A percentile compares a stretch with the other conserved stretches of the same genome.
Conservation (phyloP, 177 flowering plant genomes). For the Tripterygium wilfordii region DNA sequence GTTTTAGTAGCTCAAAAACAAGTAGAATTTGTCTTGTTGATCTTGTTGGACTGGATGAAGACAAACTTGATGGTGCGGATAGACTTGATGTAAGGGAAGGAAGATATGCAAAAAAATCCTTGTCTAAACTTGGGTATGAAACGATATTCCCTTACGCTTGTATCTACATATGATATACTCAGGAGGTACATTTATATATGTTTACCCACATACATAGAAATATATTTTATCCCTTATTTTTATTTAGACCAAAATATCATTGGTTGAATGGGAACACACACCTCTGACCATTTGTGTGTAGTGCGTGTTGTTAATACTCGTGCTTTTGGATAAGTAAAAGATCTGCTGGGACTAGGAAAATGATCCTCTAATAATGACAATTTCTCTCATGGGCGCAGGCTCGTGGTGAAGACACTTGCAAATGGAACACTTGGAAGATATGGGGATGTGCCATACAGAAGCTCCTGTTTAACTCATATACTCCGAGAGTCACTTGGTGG, state of each 20-base stretch:
- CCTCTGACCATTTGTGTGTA: too few relatives aligned
- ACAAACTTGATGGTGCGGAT: constrained; percentile 47
- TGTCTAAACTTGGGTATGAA: constrained; percentile 86
- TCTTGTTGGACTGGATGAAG: constrained; percentile 82
- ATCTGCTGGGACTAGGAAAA: too few relatives aligned
- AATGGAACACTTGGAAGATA: constrained; percentile 34
- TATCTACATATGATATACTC: too few relatives aligned
- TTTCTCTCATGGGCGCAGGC: constrained; percentile 34
- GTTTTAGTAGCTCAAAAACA: constrained; percentile 72
- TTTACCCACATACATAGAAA: too few relatives aligned
- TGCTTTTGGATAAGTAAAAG: too few relatives aligned
- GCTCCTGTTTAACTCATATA: constrained; percentile 75
- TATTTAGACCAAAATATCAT: too few relatives aligned
- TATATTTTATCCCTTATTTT: too few relatives aligned
- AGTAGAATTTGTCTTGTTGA: constrained; percentile 89
- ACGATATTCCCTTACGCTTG: constrained; percentile 4
- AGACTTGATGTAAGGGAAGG: constrained; percentile 49
- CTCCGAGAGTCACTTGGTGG: constrained; percentile 90
- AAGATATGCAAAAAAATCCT: constrained; percentile 67
- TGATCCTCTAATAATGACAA: neutral
- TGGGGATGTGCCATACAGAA: constrained; percentile 41
- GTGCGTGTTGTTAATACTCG: too few relatives aligned
- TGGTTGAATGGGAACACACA: too few relatives aligned
- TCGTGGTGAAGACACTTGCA: constrained; percentile 62
- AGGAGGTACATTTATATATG: too few relatives aligned